phyloP scores from a whole-genome alignment of 495 filamentous ascomycete species.

The Penicillium arizonense region DNA sequence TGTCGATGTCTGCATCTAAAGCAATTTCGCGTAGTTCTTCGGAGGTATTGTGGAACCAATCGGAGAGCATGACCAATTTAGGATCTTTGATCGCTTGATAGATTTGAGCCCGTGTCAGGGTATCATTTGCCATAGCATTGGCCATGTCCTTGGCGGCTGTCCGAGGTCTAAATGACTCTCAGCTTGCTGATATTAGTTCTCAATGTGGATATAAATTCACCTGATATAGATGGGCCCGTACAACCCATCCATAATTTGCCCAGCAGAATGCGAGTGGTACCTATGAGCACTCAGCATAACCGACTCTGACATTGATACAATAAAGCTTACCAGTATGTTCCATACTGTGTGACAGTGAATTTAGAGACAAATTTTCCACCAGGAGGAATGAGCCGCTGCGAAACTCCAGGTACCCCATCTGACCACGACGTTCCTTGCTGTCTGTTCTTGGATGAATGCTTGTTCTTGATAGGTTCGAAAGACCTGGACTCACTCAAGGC shows the following conservation, averaged over 20 bases:
- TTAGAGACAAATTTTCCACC: conserved; percentile 36
- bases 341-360: conserved; percentile 42
- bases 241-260: conserved; percentile 43
- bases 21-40: conserved; percentile 13
- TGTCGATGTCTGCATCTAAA: not conserved
- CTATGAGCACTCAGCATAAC: not conserved
- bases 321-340: conserved; percentile 38
- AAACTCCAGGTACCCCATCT: conserved; percentile 42
- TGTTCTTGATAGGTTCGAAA: too few species aligned
- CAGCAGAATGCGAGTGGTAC: conserved; percentile 41
- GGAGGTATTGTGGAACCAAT: conserved; percentile 41
- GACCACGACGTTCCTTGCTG: conserved; percentile 27
- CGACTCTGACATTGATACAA: not conserved
- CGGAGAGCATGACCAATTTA: conserved; percentile 35
- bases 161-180: not conserved
- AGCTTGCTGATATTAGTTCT: conserved; percentile 20
- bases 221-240: conserved; percentile 42
- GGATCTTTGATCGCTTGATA: conserved; percentile 28
- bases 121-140: conserved; percentile 5
- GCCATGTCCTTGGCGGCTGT: not conserved
- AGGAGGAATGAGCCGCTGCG: conserved; percentile 35
- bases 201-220: not conserved
- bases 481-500: conserved; percentile 7
- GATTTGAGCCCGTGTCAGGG: conserved; percentile 22
- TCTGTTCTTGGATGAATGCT: conserved; percentile 6